Evolutionary conservation across 257 asterid species (phyloP), one percentile per base, ranked within the genome.

Genomic region (Fraxinus cuspidata): DNA sequence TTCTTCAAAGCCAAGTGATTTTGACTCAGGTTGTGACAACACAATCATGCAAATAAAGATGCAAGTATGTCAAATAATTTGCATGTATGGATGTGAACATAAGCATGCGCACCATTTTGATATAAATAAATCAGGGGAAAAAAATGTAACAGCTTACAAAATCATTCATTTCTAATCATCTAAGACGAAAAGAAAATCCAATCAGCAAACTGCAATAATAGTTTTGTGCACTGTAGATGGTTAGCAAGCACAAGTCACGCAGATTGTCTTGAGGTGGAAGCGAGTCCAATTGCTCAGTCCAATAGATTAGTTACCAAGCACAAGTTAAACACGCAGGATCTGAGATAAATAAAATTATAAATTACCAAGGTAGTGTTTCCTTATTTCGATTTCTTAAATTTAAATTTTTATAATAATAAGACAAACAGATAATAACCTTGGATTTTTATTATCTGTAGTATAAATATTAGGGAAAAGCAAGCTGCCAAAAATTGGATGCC

Each of bases 401-500:
- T 7, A 23, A 7, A 21, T 21, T 8, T 60, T 60, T 21, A 21
- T 21, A 60, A 23, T 60, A 2, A 10, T 21, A 8, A 60, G 25
- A 53, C 64, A 23, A 60, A 60, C 5, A 60, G 18, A 23, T 60
- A 23, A 23, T 6, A 60, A 60, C 15, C 25, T 19, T 53, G 8
- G 8, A 53, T 19, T 31, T 31, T 31, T 31, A 31, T 31, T 31
- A 31, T 31, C 32, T 31, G 32, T 31, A 31, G 32, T 3, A 31
- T 31, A 31, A 31, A 31, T 31, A 31, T 31, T 31, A 31, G 32
- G 32, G 4, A 31, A 47, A 60, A 60, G 13, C 16, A 60, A 23
- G 15, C 68, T 60, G 15, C 68, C 32, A 8, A 28, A 74, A 23
- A 68, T 51, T 37, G 25, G 70, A 72, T 82, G 63, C 27, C 11